Percentiles rank a stretch among this genome's conserved stretches.
Evolutionary conservation across 331 rosid species (phyloP).

Genomic region (Prunus yedoensis): DNA sequence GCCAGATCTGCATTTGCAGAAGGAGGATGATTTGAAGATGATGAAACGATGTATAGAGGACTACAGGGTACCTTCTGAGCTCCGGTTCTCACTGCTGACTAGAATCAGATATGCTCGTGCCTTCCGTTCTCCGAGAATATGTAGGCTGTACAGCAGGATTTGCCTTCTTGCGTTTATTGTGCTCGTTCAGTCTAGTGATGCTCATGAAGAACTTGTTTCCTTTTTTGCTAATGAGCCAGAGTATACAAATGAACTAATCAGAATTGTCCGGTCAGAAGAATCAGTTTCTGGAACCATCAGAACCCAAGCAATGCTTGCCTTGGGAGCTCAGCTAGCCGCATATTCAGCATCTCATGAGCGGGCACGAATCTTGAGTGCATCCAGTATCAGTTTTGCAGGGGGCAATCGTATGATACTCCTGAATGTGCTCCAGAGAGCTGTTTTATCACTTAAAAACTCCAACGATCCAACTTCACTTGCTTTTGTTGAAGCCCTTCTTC

Average conservation of each 20-base stretch:
- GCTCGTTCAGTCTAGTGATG: conserved; percentile 93
- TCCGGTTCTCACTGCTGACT: conserved; percentile 81
- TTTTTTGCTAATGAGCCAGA: conserved; percentile 98
- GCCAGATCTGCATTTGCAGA: conserved; percentile 72
- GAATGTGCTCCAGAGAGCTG: conserved; percentile 94
- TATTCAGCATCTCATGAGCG: conserved; percentile 96
- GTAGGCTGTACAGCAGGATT: conserved; percentile 84
- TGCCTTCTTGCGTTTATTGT: conserved; percentile 96
- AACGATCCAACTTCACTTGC: conserved; percentile 88
- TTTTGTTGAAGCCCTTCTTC: conserved; percentile 98
- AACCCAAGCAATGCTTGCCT: conserved; percentile 98
- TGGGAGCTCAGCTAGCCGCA: conserved; percentile 98
- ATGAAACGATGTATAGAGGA: conserved; percentile 82
- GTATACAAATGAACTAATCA: conserved; percentile 88
- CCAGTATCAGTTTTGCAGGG: conserved; percentile 86
- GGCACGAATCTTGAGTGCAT: conserved; percentile 87
- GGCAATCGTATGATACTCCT: conserved; percentile 93
- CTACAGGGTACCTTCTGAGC: conserved; percentile 68
- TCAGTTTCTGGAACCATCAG: conserved; percentile 81
- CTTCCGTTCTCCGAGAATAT: conserved; percentile 75
- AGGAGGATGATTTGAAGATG: conserved; percentile 71
- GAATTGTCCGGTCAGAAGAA: conserved; percentile 90
- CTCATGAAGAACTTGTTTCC: conserved; percentile 89
- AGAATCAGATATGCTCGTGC: conserved; percentile 94
- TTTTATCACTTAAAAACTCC: conserved; percentile 73